These are phyloP conservation scores for Acacia concinna DNA, from an alignment of 331 rosid genomes.

Conservation along the genomic window DNA sequence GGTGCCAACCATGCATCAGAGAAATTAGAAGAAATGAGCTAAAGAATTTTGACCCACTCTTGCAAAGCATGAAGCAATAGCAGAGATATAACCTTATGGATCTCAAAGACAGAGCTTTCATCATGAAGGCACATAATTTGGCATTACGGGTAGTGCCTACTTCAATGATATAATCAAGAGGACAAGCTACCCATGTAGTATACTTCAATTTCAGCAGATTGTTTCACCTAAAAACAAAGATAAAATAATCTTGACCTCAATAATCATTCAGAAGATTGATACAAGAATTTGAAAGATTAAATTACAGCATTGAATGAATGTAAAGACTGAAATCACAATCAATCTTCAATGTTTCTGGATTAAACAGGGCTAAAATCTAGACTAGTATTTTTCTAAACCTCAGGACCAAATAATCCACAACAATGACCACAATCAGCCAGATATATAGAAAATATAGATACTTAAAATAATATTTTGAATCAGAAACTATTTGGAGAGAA, in stretches of 20 bases:
- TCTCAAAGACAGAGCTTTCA: conserved; percentile 35
- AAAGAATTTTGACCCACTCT: conserved; percentile 18
- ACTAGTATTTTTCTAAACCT: background rate
- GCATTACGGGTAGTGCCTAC: conserved; percentile 51
- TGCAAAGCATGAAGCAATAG: conserved; percentile 31
- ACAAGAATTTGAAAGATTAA: background rate
- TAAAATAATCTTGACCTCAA: conserved; percentile 15
- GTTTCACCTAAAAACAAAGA: conserved; percentile 29
- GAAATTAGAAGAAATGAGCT: conserved; percentile 22
- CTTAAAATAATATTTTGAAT: background rate
- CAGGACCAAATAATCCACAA: background rate
- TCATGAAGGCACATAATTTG: conserved; percentile 44
- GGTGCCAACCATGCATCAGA: conserved; percentile 36
- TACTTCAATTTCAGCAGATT: background rate
- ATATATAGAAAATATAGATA: background rate
- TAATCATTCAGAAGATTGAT: conserved; percentile 1
- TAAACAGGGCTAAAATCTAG: background rate
- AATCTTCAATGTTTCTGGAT: background rate
- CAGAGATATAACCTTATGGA: conserved; percentile 31
- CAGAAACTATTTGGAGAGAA: background rate
- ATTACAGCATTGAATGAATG: background rate
- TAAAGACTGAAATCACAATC: background rate
- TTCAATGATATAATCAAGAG: conserved; percentile 28
- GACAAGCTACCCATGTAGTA: background rate
- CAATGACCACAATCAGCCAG: background rate